Base-by-base conservation (phyloP, 1,139 yeast genomes). In the Suhomyces bokatorum region DNA sequence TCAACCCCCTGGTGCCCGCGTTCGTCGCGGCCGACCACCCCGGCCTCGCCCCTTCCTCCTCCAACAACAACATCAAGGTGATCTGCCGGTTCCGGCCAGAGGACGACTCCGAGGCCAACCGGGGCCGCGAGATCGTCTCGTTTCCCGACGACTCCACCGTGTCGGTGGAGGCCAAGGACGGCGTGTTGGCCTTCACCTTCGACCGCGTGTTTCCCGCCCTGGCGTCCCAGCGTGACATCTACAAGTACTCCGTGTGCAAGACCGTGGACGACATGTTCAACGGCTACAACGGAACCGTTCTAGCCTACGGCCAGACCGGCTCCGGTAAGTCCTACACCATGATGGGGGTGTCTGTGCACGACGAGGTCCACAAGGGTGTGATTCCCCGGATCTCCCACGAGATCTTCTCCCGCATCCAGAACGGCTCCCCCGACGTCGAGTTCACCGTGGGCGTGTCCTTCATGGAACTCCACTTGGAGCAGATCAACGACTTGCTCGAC, bases 291-390 rank as follows among this genome's bases (percentile, higher is more conserved):
- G 93, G 95, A 16, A 83, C 96, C 0, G 84, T 90, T 0, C 67
- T 90, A 37, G 91, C 96, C 1, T 90, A 88, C 62, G 97, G 97
- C 7, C 96, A 87, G 60, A 85, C 95, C 0, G 95, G 96, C 0
- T 79, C 95, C 1, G 97, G 97, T 3, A 89, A 89, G 59, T 81
- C 96, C 0, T 82, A 81, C 59, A 86, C 96, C 2, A 86, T 90
- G 95, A 79, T 87, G 78, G 97, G 97, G 0, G 67, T 62, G 10
- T 50, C 72, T 16, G 57, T 73, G n/a, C 73, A 69, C 24, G 73
- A 72, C 38, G 66, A 67, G 0, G 50, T 49, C 4, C 47, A 51
- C 4, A 57, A 60, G 16, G 97, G 97, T 3, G 73, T 86, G 24
- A 82, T 87, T 14, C 96, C 96, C 0, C 70, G 95, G 33, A 81